Conservation (phyloP, 2,329 filamentous ascomycete species). For the Monilinia vaccinii-corymbosi region DNA sequence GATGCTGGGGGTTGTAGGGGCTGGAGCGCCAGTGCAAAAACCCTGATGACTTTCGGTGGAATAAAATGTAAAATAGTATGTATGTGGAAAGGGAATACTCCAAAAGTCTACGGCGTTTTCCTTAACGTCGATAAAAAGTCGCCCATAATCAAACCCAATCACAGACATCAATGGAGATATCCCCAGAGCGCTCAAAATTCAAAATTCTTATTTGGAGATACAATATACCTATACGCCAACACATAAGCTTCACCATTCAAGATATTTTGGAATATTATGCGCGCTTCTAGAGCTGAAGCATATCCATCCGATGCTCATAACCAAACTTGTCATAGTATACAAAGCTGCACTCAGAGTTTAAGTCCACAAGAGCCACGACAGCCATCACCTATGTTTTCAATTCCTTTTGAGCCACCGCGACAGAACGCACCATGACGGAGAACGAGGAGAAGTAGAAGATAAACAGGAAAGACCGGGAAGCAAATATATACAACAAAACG, state of each 20-base stretch:
- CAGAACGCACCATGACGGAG: not conserved
- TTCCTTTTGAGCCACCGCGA: not conserved
- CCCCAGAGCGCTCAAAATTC: not conserved
- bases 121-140: not conserved
- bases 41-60: not conserved
- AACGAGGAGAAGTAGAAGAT: not conserved
- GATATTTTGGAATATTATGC: not conserved
- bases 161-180: not conserved
- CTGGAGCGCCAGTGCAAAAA: conserved; percentile 7
- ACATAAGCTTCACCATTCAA: not conserved
- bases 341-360: not conserved
- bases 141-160: not conserved
- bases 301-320: not conserved
- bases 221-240: not conserved
- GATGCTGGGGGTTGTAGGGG: conserved; percentile 34
- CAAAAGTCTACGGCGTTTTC: not conserved
- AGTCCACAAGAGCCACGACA: not conserved
- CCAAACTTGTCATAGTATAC: not conserved
- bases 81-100: not conserved
- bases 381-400: not conserved
- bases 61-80: not conserved
- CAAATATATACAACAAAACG: not conserved
- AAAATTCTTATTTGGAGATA: not conserved
- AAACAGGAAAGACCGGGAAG: not conserved
- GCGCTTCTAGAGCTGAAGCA: not conserved